Base-by-base conservation (phyloP, 305 asterid species). In the Vinca major region DNA sequence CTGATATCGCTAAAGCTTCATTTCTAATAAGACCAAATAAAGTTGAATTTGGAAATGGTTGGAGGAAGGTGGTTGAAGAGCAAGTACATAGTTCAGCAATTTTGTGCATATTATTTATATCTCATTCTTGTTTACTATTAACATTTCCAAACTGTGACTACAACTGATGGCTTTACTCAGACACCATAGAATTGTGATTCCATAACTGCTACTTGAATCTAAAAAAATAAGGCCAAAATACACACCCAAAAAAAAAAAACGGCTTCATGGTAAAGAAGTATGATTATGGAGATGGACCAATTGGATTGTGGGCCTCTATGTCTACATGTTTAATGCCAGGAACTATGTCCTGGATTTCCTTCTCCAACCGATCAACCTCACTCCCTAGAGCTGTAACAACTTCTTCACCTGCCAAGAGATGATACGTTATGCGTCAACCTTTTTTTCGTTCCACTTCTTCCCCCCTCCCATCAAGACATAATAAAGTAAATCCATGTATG, bases 301-400 rank as follows among this genome's bases (percentile, higher is more conserved):
- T 82, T 40, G 99, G 99, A 64, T 89, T 90, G 83, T 93, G 97
- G 26, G 99, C 97, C 73, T 93, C 99, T 53, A 93, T 93, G 75
- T 90, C 99, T 7, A 90, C 94, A 41, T 93, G 99, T 83, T 79
- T 84, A 37, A 93, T 93, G 40, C 99, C 99, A 5, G 99, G 99
- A 71, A 93, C 96, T 37, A 93, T 81, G 52, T 80, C 88, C 74
- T 93, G 97, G 66, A 93, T 93, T 87, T 93, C 99, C 68, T 87
- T 89, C 61, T 93, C 99, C 4, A 93, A 88, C 66, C 99, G 86
- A 78, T 93, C 97, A 26, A 93, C 97, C 81, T 93, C 99, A 70
- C 95, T 89, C 66, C 99, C 99, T 36, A 90, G 85, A 70, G 99
- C 99, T 17, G 94, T 93, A 49, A 93, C 99, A 75, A 90, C 95